phyloP scores from a whole-genome alignment of 306 rosid genomes.

The Lagenaria siceraria region DNA sequence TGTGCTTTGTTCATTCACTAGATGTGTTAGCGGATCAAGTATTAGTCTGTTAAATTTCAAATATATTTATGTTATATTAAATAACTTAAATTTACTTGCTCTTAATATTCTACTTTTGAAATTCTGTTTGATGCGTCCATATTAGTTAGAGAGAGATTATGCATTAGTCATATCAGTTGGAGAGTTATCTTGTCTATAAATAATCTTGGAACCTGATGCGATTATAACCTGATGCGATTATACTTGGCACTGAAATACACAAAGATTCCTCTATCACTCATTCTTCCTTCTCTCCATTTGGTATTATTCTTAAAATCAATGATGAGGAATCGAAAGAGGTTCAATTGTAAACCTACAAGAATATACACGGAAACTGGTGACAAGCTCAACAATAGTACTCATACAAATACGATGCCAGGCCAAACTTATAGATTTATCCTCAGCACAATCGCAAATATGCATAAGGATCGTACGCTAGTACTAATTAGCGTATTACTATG shows the following conservation, averaged over 20 bases:
- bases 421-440: not conserved
- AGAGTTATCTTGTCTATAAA: not conserved
- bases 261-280: not conserved
- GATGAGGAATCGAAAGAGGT: not conserved
- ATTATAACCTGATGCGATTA: not conserved
- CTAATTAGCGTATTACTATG: not conserved
- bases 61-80: too few relatives aligned
- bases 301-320: not conserved
- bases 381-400: not conserved
- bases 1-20: not conserved
- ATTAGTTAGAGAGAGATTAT: not conserved
- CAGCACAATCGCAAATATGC: not conserved
- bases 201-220: not conserved
- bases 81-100: not conserved
- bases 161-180: not conserved
- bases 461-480: not conserved
- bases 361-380: not conserved
- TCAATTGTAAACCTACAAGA: not conserved
- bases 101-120: not conserved
- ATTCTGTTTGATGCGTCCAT: not conserved
- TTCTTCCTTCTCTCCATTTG: not conserved
- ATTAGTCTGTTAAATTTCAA: not conserved
- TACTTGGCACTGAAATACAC: not conserved
- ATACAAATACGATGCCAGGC: not conserved
- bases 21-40: not conserved